Conservation (phyloP, 2,329 filamentous ascomycete species). For the Xylaria sp. region DNA sequence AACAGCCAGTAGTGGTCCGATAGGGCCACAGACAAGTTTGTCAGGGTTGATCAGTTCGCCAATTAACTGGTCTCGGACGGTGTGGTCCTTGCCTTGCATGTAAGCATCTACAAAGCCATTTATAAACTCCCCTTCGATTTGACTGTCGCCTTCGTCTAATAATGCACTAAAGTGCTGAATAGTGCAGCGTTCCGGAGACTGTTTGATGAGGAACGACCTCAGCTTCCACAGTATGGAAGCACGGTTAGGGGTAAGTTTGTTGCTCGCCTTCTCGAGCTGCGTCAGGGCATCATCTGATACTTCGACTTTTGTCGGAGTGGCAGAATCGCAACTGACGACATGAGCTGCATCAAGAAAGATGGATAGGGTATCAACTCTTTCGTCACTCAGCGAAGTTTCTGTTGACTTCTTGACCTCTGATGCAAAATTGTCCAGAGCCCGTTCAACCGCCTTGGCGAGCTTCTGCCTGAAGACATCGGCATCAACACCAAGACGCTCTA, state of each 20-base stretch:
- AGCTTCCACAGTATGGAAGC: conserved; percentile 29
- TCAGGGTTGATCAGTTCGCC: conserved; percentile 18
- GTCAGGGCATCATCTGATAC: conserved; percentile 21
- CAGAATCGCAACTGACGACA: conserved; percentile 14
- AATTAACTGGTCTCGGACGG: conserved; percentile 21
- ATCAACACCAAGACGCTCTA: conserved; percentile 13
- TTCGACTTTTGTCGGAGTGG: conserved; percentile 17
- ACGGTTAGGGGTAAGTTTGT: conserved; percentile 18
- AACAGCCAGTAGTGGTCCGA: conserved; percentile 24
- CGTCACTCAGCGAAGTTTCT: conserved; percentile 13
- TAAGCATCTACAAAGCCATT: conserved; percentile 28
- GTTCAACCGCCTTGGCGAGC: conserved; percentile 24
- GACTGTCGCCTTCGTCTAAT: conserved; percentile 20
- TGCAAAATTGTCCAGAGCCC: conserved; percentile 22
- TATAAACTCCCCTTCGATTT: conserved; percentile 23
- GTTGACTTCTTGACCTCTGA: conserved; percentile 16
- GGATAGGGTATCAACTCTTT: conserved; percentile 18
- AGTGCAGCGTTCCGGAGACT: conserved; percentile 22
- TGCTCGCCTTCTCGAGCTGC: conserved; percentile 23
- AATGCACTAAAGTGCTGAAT: conserved; percentile 16
- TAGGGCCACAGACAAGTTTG: conserved; percentile 21
- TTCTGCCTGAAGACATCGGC: conserved; percentile 19
- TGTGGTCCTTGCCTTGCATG: conserved; percentile 19
- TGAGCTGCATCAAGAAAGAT: conserved; percentile 24
- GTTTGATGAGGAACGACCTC: conserved; percentile 27